Evolutionary conservation across 208 protist species (phyloP), one percentile per base, ranked within the genome.

Genomic region (Plasmodiophora brassicae): DNA sequence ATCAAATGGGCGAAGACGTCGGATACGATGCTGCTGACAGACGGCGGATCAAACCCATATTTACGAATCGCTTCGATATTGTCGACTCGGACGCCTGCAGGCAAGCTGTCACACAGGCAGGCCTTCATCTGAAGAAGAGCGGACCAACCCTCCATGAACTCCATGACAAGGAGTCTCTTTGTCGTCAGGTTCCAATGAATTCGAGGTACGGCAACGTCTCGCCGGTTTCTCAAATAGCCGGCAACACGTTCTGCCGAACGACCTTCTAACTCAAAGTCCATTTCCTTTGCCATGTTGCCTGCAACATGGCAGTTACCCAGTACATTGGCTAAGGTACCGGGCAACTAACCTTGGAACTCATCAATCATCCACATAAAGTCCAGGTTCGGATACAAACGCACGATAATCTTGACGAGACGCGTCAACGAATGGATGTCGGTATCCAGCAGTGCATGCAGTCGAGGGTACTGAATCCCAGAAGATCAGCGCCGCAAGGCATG

Each of bases 361-460:
- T 78, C 65, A 38, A 78, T 38, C 65, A 78, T 78, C 65, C 65
- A 78, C 65, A 78, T 78, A 44, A 78, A 78, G n/a, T 78, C 65
- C 20, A 78, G 65, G n/a, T 78, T 78, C 41, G 65, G 65, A 78
- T 78, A 78, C 10, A 78, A 38, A 8, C n/a, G 20, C 14, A 5
- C n/a, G 14, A 78, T 5, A 78, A n/a, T 38, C n/a, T 32, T 78
- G 65, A n/a, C 32, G 20, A 78, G 10, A 32, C 41, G 32, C 5
- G 65, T 78, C 65, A 78, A 36, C 32, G 65, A 36, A n/a, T 44
- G 5, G 14, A 78, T n/a, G n/a, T 78, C 65, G 41, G 65, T 44
- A 38, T 44, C 20, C 32, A 78, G 41, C 5, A 78, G n/a, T 8
- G 5, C 14, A 32, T 78, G 65, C n/a, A 78, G n/a, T 36, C 65